Evolutionary conservation across 2,329 filamentous ascomycete species (phyloP).

Genomic region (Trichoderma koningii): DNA sequence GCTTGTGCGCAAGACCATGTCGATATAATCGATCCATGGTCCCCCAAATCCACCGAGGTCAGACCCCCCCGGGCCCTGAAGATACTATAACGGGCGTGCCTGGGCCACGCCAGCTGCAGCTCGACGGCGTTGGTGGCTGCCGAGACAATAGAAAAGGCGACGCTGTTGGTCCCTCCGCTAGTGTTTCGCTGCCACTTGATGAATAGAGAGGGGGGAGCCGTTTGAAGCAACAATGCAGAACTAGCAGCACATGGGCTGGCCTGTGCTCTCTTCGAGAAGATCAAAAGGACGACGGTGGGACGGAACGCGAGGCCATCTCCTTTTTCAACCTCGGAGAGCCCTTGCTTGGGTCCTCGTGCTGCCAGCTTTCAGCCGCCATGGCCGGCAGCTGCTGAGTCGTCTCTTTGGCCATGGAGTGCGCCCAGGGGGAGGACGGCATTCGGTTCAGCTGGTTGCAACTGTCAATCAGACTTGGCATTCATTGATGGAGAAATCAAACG

Average conservation of each 20-base stretch:
- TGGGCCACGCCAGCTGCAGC: background rate
- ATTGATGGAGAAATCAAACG: background rate
- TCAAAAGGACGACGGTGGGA: background rate
- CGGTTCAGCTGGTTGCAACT: background rate
- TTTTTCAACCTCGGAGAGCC: background rate
- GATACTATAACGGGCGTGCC: background rate
- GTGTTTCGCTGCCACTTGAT: background rate
- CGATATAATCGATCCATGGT: background rate
- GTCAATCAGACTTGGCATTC: background rate
- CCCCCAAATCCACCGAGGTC: background rate
- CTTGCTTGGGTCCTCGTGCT: background rate
- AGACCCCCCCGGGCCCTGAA: background rate
- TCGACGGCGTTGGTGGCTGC: background rate
- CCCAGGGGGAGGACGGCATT: background rate
- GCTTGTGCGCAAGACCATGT: background rate
- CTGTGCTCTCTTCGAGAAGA: background rate
- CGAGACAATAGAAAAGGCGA: constrained; percentile 5
- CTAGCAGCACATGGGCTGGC: background rate
- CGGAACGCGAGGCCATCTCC: background rate
- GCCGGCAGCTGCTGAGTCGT: background rate
- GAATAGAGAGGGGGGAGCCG: background rate
- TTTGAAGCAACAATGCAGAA: background rate
- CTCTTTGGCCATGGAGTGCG: background rate
- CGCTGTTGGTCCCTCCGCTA: background rate
- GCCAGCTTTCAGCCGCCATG: background rate